Evolutionary conservation across 805 yeast species (phyloP).

Genomic region (Cephaloascus albidus): DNA sequence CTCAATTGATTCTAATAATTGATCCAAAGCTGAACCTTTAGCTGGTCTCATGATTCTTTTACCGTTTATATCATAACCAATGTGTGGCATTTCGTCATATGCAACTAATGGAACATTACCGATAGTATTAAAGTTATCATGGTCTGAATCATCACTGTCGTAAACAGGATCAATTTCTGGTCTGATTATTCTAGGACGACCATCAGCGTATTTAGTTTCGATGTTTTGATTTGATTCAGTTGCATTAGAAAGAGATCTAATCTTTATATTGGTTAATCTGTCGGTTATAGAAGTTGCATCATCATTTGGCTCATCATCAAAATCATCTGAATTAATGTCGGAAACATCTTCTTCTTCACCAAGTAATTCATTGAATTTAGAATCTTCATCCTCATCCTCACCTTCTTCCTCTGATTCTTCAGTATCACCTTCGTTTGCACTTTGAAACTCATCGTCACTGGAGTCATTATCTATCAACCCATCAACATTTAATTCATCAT

Average conservation of each 20-base stretch:
- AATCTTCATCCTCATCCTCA: constrained; percentile 44
- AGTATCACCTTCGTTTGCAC: constrained; percentile 6
- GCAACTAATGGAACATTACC: constrained; percentile 92
- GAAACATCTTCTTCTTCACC: constrained; percentile 40
- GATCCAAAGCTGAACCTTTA: constrained; percentile 88
- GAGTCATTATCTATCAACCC: constrained; percentile 34
- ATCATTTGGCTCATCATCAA: constrained; percentile 45
- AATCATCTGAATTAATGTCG: constrained; percentile 33
- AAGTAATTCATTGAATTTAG: constrained; percentile 51
- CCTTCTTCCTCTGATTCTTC: constrained; percentile 10
- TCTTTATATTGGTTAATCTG: constrained; percentile 41
- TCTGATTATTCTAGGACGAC: constrained; percentile 62
- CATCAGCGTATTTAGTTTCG: constrained; percentile 59
- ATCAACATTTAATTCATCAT: constrained; percentile 13
- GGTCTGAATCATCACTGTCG: constrained; percentile 89
- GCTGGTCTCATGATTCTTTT: constrained; percentile 99
- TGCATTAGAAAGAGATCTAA: constrained; percentile 38
- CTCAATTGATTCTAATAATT: constrained; percentile 81
- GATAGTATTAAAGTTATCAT: constrained; percentile 72
- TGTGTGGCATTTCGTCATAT: constrained; percentile 94
- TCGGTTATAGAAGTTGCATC: constrained; percentile 43
- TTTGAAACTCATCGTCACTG: constrained; percentile 18
- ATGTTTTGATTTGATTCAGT: constrained; percentile 21
- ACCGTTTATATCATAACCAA: constrained; percentile 95
- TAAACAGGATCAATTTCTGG: constrained; percentile 95